Percentiles rank a stretch among this genome's conserved stretches.
Evolutionary conservation across 1,284 basidiomycete genomes (phyloP).

Genomic region (Puccinia sorghi): DNA sequence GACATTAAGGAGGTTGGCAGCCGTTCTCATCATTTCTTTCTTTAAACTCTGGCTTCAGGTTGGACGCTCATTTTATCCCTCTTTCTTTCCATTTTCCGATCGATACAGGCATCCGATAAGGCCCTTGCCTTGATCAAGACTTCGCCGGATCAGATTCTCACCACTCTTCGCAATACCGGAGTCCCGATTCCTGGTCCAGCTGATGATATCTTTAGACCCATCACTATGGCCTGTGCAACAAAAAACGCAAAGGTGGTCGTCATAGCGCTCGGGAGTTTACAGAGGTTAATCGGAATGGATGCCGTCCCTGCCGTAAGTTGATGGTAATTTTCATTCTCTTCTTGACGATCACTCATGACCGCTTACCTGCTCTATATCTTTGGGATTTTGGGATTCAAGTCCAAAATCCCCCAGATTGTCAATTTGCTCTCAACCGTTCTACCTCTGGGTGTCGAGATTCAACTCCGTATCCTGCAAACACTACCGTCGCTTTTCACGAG

Average conservation of each 20-base stretch:
- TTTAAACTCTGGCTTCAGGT: conserved; percentile 59
- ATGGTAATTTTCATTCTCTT: neutral
- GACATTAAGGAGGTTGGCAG: conserved; percentile 73
- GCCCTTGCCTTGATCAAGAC: conserved; percentile 54
- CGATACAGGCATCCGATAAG: conserved; percentile 55
- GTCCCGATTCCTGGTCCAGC: conserved; percentile 58
- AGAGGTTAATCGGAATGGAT: conserved; percentile 82
- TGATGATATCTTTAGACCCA: conserved; percentile 77
- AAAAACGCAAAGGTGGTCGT: conserved; percentile 91
- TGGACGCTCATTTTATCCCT: conserved; percentile 58
- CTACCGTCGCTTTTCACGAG: conserved; percentile 84
- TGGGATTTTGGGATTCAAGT: conserved; percentile 61
- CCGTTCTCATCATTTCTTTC: neutral
- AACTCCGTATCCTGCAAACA: conserved; percentile 85
- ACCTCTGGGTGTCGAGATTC: conserved; percentile 89
- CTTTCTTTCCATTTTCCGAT: neutral
- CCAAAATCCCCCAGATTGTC: conserved; percentile 74
- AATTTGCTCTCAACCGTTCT: conserved; percentile 80
- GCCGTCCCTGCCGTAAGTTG: conserved; percentile 68
- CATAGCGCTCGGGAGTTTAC: conserved; percentile 84
- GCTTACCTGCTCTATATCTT: neutral
- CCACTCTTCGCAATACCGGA: conserved; percentile 51
- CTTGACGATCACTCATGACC: neutral
- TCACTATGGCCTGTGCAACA: conserved; percentile 90
- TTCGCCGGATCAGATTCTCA: conserved; percentile 52